These are phyloP conservation scores for Rhizopus arrhizus DNA, from an alignment of 371 early-diverging fungal genomes.

Conservation along the genomic window DNA sequence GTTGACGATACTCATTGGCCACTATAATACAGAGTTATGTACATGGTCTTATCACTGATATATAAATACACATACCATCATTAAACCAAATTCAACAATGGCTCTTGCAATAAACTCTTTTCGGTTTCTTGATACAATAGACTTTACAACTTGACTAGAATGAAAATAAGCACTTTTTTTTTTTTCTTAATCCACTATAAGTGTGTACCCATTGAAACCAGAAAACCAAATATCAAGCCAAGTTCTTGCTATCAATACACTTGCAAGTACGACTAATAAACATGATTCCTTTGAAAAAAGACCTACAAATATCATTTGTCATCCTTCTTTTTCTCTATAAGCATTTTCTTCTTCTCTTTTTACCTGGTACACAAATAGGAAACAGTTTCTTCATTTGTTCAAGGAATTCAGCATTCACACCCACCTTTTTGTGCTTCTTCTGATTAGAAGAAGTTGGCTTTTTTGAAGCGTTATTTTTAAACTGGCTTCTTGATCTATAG, in stretches of 20 bases:
- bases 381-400: constrained; percentile 80
- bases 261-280: constrained; percentile 63
- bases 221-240: constrained; percentile 80
- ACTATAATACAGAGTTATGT: constrained; percentile 36
- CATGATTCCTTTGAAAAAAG: constrained; percentile 66
- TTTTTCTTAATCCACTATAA: neutral
- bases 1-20: constrained; percentile 79
- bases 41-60: neutral
- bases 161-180: neutral
- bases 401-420: constrained; percentile 70
- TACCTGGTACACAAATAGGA: constrained; percentile 72
- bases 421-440: constrained; percentile 48
- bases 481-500: constrained; percentile 35
- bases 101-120: constrained; percentile 66
- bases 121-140: constrained; percentile 71
- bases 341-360: neutral
- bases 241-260: constrained; percentile 70
- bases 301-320: constrained; percentile 32
- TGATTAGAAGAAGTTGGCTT: constrained; percentile 12
- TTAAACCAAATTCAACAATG: constrained; percentile 68
- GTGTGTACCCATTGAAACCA: constrained; percentile 65
- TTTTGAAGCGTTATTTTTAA: constrained; percentile 20
- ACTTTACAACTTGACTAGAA: constrained; percentile 64
- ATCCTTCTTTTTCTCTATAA: neutral
- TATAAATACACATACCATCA: constrained; percentile 61